Evolutionary conservation across 148 eudicot genomes (phyloP).

Genomic region (Rhododendron simsii): DNA sequence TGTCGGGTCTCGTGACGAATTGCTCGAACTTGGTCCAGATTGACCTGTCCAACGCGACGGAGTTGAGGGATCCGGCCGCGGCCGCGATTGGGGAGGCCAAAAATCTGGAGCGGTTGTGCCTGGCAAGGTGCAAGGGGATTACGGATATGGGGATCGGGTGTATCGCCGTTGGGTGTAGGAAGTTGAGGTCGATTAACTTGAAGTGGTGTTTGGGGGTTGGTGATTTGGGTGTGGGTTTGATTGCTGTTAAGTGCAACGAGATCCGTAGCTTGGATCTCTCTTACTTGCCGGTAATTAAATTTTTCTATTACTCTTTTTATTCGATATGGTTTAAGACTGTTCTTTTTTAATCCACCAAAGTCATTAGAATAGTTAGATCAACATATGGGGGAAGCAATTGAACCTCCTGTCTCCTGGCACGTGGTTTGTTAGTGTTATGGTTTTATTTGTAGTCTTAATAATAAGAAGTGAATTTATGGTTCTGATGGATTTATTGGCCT

Average conservation of each 20-base stretch:
- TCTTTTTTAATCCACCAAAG: neutral
- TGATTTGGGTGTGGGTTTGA: slow-evolving; percentile 84
- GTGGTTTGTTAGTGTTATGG: neutral
- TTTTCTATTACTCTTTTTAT: neutral
- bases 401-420: neutral
- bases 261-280: slow-evolving; percentile 82
- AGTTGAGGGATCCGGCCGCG: slow-evolving; percentile 49
- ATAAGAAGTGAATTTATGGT: neutral
- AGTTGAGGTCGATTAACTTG: slow-evolving; percentile 59
- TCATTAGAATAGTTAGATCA: neutral
- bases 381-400: neutral
- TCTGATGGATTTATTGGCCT: neutral
- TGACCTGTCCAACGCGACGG: slow-evolving; percentile 71
- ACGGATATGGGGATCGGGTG: slow-evolving; percentile 96
- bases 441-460: neutral
- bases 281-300: slow-evolving; percentile 67
- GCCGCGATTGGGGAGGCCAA: slow-evolving; percentile 70
- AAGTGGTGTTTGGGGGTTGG: slow-evolving; percentile 93
- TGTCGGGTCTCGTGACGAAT: slow-evolving; percentile 41
- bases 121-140: slow-evolving; percentile 73
- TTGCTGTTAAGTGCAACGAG: slow-evolving; percentile 80
- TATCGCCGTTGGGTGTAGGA: slow-evolving; percentile 89
- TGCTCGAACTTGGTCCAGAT: slow-evolving; percentile 58
- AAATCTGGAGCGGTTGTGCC: slow-evolving; percentile 63
- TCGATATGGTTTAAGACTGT: neutral